Base-by-base conservation (phyloP, 75 land plant species). In the Cryptomeria japonica region DNA sequence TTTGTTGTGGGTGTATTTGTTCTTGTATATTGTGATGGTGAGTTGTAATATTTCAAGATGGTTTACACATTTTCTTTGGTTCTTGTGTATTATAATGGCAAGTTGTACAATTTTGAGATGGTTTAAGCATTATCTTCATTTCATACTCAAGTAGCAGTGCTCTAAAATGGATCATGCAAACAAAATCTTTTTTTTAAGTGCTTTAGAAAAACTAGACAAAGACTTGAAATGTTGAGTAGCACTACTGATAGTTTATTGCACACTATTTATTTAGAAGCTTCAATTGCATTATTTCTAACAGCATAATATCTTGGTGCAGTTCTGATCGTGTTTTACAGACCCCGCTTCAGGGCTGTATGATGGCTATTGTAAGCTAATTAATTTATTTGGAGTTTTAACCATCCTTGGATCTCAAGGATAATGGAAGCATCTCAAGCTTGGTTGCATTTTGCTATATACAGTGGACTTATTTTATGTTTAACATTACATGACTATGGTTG, bases 291-390 rank as follows among this genome's bases (percentile, higher is more conserved):
- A 42, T 80, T 80, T 41, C 47, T 80, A 80, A 80, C 42, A 38
- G 46, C n/a, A 77, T 77, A 77, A 37, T 19, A 10, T 42, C 16
- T 64, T 64, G 13, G 68, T 90, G 90, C 94, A 94, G 97, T 83
- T 96, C 97, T 22, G 97, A 96, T 73, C 94, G 56, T 84, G 97
- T 95, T 85, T 93, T 96, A 84, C 95, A 96, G 73, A 93, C 96
- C 87, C 95, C 96, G 42, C 73, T 94, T 41, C 87, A 94, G 89
- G 97, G 97, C 75, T 96, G 97, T 96, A 41, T 94, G 44, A 95
- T 95, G 96, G 97, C 97, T 39, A 94, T 96, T 90, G 97, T 96
- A 83, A 95, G 97, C 87, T 64, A 10, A 11, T 19, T n/a, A 1
- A 15, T 46, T 77, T 73, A 15, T 44, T 38, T 25, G 53, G 44